These are phyloP conservation scores for Talaromyces amestolkiae DNA, from an alignment of 2,329 filamentous ascomycete species.

Conservation along the genomic window DNA sequence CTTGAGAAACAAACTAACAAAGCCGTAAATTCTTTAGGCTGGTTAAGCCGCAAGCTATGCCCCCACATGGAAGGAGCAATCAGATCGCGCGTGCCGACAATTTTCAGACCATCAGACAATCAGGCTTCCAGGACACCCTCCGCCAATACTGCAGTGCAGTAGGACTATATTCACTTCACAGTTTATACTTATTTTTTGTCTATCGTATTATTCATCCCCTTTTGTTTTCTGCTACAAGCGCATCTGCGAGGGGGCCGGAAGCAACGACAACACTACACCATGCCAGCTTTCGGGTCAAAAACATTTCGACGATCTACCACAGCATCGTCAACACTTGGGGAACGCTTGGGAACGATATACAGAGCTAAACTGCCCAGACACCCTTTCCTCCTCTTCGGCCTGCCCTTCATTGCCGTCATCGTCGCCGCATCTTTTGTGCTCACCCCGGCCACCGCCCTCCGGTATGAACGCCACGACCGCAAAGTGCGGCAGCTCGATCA, in stretches of 20 bases:
- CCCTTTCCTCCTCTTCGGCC: conserved; percentile 88
- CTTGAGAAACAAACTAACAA: conserved; percentile 4
- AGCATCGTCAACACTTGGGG: conserved; percentile 55
- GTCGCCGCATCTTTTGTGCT: conserved; percentile 90
- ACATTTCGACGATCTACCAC: conserved; percentile 63
- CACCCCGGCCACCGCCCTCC: conserved; percentile 86
- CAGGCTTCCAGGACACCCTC: background rate
- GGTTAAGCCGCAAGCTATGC: conserved; percentile 11
- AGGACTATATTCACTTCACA: background rate
- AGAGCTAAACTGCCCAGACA: conserved; percentile 70
- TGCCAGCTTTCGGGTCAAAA: conserved; percentile 66
- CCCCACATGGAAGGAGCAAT: conserved; percentile 14
- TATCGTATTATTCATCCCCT: background rate
- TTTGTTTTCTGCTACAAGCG: background rate
- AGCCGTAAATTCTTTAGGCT: conserved; percentile 1
- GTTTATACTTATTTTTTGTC: background rate
- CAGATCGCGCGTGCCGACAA: conserved; percentile 1
- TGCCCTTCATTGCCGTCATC: conserved; percentile 88
- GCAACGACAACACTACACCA: conserved; percentile 26
- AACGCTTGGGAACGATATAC: conserved; percentile 72
- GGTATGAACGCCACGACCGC: conserved; percentile 90
- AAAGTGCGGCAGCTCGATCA: conserved; percentile 81
- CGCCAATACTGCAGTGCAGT: background rate
- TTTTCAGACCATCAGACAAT: background rate
- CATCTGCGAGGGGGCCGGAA: too few relatives aligned